Percentiles rank a stretch among this genome's conserved stretches.
Conservation (phyloP, 805 yeast species). For the Yamadazyma takamatsuzukensis region DNA sequence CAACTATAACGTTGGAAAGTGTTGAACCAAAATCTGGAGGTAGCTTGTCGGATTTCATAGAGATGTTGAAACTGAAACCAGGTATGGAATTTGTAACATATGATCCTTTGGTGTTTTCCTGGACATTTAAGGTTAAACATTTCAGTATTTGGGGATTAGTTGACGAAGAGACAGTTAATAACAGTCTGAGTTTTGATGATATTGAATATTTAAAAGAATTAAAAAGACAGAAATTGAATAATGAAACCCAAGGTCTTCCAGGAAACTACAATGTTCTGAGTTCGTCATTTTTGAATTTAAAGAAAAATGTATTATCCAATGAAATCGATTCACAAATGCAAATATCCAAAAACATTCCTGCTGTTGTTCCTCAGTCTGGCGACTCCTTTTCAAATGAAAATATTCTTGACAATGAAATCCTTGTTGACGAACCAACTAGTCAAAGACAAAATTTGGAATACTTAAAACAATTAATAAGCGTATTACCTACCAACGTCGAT, state of each 20-base stretch:
- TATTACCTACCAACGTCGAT: slow-evolving; percentile 25
- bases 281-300: slow-evolving; percentile 22
- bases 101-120: slow-evolving; percentile 68
- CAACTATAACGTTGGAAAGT: slow-evolving; percentile 64
- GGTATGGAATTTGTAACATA: slow-evolving; percentile 82
- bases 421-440: slow-evolving; percentile 6
- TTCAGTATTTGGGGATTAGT: slow-evolving; percentile 93
- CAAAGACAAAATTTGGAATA: slow-evolving; percentile 27
- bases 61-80: slow-evolving; percentile 45
- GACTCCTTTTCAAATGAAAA: neutral
- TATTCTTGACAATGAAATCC: slow-evolving; percentile 8
- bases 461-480: slow-evolving; percentile 30
- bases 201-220: slow-evolving; percentile 28
- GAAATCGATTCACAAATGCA: slow-evolving; percentile 21
- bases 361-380: slow-evolving; percentile 1
- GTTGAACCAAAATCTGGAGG: slow-evolving; percentile 48
- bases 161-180: slow-evolving; percentile 29
- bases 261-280: slow-evolving; percentile 28
- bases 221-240: slow-evolving; percentile 29
- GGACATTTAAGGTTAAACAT: slow-evolving; percentile 84
- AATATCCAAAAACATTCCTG: neutral
- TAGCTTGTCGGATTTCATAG: slow-evolving; percentile 43
- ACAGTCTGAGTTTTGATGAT: slow-evolving; percentile 19
- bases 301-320: slow-evolving; percentile 25
- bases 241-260: slow-evolving; percentile 30